Conservation (phyloP, 2,329 filamentous ascomycete genomes). For the Aspergillus flavus region DNA sequence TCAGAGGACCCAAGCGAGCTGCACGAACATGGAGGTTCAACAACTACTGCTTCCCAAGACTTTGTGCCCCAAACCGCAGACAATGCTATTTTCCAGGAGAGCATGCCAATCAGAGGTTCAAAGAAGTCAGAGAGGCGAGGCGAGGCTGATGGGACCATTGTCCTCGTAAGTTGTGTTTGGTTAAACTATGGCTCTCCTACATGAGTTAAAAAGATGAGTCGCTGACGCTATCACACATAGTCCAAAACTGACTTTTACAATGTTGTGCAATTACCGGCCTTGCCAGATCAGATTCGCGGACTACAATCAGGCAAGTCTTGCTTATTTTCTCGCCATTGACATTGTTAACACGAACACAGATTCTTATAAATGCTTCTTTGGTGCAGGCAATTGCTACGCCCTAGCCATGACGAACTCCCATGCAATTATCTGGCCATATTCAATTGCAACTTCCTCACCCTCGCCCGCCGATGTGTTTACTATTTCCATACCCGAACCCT, state of each 20-base stretch:
- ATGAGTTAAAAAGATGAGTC: not conserved
- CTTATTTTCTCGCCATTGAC: not conserved
- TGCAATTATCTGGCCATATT: conserved; percentile 90
- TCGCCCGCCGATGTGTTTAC: conserved; percentile 66
- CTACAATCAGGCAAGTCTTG: conserved; percentile 63
- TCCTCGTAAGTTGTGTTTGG: conserved; percentile 35
- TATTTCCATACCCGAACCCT: conserved; percentile 75
- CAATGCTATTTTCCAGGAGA: conserved; percentile 27
- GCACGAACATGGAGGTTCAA: conserved; percentile 23
- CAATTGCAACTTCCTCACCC: conserved; percentile 41
- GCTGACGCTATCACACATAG: conserved; percentile 47
- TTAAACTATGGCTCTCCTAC: not conserved
- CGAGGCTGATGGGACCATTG: conserved; percentile 36
- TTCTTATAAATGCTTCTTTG: conserved; percentile 66
- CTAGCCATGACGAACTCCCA: conserved; percentile 78
- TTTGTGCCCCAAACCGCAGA: conserved; percentile 18
- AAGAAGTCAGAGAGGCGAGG: conserved; percentile 41
- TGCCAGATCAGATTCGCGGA: conserved; percentile 74
- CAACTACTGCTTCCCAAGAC: conserved; percentile 16
- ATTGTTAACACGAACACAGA: conserved; percentile 47
- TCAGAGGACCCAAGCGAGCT: conserved; percentile 23
- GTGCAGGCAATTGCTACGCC: conserved; percentile 70
- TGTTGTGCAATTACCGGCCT: conserved; percentile 79
- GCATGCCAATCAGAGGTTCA: conserved; percentile 39
- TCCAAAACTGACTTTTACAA: conserved; percentile 83